phyloP scores from a whole-genome alignment of 192 early-diverging fungal species.

The Backusella liffmaniae region DNA sequence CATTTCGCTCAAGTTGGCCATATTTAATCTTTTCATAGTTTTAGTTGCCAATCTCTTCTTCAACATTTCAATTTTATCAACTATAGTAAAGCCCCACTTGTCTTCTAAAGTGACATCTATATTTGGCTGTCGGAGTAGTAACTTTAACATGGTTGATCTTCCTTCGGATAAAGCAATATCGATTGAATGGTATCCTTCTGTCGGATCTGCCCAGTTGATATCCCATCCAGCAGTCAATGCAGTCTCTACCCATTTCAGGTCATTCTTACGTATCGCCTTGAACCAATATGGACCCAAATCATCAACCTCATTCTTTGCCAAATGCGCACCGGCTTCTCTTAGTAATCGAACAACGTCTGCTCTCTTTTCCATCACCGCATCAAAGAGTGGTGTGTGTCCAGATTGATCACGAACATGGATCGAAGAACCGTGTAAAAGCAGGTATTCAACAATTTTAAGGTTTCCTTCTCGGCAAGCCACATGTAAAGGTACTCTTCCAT shows the following conservation, averaged over 20 bases:
- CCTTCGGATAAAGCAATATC: slow-evolving; percentile 62
- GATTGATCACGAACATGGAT: slow-evolving; percentile 87
- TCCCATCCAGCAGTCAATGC: slow-evolving; percentile 65
- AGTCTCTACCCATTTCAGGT: slow-evolving; percentile 51
- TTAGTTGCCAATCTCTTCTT: not conserved
- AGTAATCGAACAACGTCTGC: slow-evolving; percentile 67
- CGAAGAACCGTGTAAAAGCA: slow-evolving; percentile 82
- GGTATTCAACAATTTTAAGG: slow-evolving; percentile 66
- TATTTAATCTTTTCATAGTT: not conserved
- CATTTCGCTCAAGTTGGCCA: not conserved
- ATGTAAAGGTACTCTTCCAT: slow-evolving; percentile 83
- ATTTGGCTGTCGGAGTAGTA: slow-evolving; percentile 43
- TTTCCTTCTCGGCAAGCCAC: slow-evolving; percentile 81
- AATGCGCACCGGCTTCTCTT: slow-evolving; percentile 82
- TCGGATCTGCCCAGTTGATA: slow-evolving; percentile 54
- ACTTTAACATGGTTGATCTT: slow-evolving; percentile 40
- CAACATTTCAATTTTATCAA: slow-evolving; percentile 49
- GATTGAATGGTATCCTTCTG: slow-evolving; percentile 67
- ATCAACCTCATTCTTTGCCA: slow-evolving; percentile 76
- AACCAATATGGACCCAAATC: slow-evolving; percentile 62
- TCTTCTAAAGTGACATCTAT: slow-evolving; percentile 49
- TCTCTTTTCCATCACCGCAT: slow-evolving; percentile 68
- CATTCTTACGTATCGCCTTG: slow-evolving; percentile 36
- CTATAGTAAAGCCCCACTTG: slow-evolving; percentile 51
- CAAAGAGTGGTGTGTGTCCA: slow-evolving; percentile 88